Conservation (phyloP, 2,329 filamentous ascomycete species). For the Podosphaera fusca region DNA sequence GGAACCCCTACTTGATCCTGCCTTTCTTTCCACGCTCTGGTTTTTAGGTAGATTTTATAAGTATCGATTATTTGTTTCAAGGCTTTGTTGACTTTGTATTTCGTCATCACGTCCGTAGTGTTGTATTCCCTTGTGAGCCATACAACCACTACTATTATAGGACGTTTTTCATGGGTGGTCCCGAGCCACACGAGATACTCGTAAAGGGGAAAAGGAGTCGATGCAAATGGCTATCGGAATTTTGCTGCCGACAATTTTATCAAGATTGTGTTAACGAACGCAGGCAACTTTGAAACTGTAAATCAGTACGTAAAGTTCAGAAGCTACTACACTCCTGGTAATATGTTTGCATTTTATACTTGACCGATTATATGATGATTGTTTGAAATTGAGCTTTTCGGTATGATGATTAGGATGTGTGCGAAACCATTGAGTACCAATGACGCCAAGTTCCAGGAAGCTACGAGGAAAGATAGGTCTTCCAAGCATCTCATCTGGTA, state of each 20-base stretch:
- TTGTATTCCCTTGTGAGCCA: background rate
- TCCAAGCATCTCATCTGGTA: no score
- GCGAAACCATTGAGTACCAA: no score
- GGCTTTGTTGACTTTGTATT: constrained; percentile 2
- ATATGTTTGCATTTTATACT: constrained; percentile 3
- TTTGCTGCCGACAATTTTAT: background rate
- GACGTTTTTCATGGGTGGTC: background rate
- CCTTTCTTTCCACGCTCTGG: constrained; percentile 1
- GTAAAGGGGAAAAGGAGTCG: background rate
- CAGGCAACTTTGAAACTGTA: constrained; percentile 1
- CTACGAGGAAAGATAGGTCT: no score
- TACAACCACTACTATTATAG: background rate
- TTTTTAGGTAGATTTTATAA: constrained; percentile 1
- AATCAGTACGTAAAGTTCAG: constrained; percentile 3
- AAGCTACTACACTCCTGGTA: constrained; percentile 4
- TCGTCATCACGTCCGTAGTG: constrained; percentile 4
- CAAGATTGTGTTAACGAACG: background rate
- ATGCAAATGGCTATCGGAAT: background rate
- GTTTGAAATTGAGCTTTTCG: no score
- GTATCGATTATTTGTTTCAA: constrained; percentile 3
- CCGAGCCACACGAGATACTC: background rate
- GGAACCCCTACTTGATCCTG: background rate
- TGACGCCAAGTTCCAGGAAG: no score
- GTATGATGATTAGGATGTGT: no score
- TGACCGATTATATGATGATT: background rate